Evolutionary conservation across 2,329 filamentous ascomycete species (phyloP), one percentile per base, ranked within the genome.

Genomic region (Seiridium unicorne): DNA sequence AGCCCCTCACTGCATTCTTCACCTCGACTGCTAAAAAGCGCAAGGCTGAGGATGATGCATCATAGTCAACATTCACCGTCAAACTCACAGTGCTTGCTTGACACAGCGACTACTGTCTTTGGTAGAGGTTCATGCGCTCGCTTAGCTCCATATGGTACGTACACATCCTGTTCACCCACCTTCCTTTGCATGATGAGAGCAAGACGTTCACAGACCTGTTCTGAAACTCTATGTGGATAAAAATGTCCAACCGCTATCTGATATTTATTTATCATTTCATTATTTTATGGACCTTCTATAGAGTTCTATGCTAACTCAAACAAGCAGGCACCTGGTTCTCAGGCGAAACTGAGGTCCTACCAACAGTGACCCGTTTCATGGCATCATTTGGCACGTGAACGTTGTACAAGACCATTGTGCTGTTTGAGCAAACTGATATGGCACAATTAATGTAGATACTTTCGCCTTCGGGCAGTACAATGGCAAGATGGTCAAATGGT

Each of bases 201-300:
- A 78, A 83, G 80, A 79, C 78, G 79, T 84, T 89, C 89, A 92
- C 89, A 92, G 89, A 92, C 89, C 89, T 92, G 89, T 89, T 89
- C 89, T 83, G 88, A 92, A 89, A 76, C 72, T 73, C 70, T 66
- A 81, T 91, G 88, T 90, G 82, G 89, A 90, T 83, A 79, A 77
- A 78, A 86, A 88, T 85, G 86, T 88, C 86, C 89, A 92, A 92
- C 88, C 89, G 89, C 89, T 92, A 87, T 91, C 89, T 91, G 89
- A 91, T 73, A 72, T 59, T 61, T 42, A 58, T 26, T 26, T 26
- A 26, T 26, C 18, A 26, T 26, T 26, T 26, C 18, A 26, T 26
- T 26, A 26, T 42, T 13, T 2, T 42, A 13, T 42, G 38, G 38
- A 42, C 13, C 13, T 8, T 13, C 13, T 32, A 3, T 31, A 26